Base-by-base conservation (phyloP, 2,329 filamentous ascomycete species). In the Fulvia fulva region DNA sequence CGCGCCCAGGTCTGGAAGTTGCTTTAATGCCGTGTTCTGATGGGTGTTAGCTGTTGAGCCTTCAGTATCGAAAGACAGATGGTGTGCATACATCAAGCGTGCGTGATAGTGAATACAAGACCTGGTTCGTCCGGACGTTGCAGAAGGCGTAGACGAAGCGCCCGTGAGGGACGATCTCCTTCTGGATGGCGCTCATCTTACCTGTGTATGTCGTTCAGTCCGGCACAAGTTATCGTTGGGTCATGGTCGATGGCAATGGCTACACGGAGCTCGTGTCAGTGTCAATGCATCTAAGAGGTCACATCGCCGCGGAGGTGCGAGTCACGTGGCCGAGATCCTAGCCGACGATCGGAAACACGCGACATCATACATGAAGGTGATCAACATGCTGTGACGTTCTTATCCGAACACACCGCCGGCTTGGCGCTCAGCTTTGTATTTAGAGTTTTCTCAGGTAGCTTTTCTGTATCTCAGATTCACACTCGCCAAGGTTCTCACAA, bases 1-100 rank as follows among this genome's bases (percentile, higher is more conserved):
- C 68, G 87, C 87, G 73, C 84, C 84, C 49, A 84, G 79, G 73
- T 82, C 86, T 61, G 84, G 73, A 28, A 87, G 75, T 74, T 87
- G 85, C 26, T 78, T 77, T 59, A 86, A 73, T 50, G 79, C 72
- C 63, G 74, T 78, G 72, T 75, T 51, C n/a, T 54, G 49, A 23
- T 12, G n/a, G 11, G 14, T 44, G 49, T 59, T 43, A 55, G 37
- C 34, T 43, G 30, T 8, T 14, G 4, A 7, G n/a, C 14, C 7
- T 6, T n/a, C 14, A n/a, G 37, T 19, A 41, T 41, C n/a, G n/a
- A n/a, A n/a, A n/a, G n/a, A 41, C 8, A 19, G 14, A n/a, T 32
- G 8, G 28, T 32, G 51, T 51, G 53, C 76, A 64, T 74, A 85
- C 83, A 63, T 84, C 76, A 47, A 87, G 70, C 53, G 78, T 76